Base-by-base conservation (phyloP, 805 yeast genomes). In the Ogataea allantospora region DNA sequence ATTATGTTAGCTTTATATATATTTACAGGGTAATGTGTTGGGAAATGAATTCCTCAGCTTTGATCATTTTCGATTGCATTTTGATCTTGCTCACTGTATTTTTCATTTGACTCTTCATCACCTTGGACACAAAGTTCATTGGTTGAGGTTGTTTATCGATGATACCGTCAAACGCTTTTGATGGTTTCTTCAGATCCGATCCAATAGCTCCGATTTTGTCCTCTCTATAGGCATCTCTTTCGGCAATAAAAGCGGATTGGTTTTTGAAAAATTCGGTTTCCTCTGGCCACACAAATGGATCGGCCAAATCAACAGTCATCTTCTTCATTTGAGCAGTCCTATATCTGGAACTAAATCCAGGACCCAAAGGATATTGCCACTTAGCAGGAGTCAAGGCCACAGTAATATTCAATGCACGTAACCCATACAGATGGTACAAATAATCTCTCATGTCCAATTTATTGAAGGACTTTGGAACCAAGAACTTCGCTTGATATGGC, bases 271-370 rank as follows among this genome's bases (percentile, higher is more conserved):
- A 66, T 54, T 53, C 52, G n/a, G 58, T 53, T 30, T 66, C 70
- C 25, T 75, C 82, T 4, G 99, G 99, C 96, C 97, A 93, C 31
- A 93, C 73, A 58, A 93, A 93, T 16, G 99, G 99, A 49, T 91
- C 88, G 41, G 79, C 80, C 91, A 93, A 84, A 53, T 89, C 98
- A 35, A 93, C 83, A 15, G 96, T 91, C 98, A 93, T 93, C 65
- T 88, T 89, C 70, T 93, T 93, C 48, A 77, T 75, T 65, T 88
- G 96, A 1, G 89, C 80, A 6, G 71, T 68, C 64, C 95, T 77
- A 66, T 73, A 78, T 58, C 96, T 79, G 12, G 88, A 82, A 43
- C 74, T 63, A 30, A 71, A 69, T 12, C 72, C 70, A 50, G 71
- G 71, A 36, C 80, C 80, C 44, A 66, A 51, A 14, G 69, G 55